phyloP scores from a whole-genome alignment of 306 rosid species.

The Comarum palustre region DNA sequence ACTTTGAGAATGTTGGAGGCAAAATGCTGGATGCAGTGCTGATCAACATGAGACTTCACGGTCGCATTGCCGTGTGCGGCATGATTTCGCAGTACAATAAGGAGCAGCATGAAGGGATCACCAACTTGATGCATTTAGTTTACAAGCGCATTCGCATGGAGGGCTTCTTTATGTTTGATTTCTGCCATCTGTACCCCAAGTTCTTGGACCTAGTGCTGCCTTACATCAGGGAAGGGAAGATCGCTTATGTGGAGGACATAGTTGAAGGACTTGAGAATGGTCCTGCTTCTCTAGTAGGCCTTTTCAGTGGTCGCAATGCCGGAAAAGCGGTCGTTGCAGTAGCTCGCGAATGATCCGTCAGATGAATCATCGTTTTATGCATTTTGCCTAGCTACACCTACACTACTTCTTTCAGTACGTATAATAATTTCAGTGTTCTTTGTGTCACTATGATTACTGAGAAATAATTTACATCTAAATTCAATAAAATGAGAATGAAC shows the following conservation, averaged over 20 bases:
- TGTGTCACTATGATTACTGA: too few species aligned
- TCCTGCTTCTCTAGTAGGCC: conserved; percentile 18
- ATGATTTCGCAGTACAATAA: conserved; percentile 21
- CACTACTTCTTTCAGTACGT: too few species aligned
- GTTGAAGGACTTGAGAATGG: conserved; percentile 20
- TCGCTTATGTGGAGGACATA: conserved; percentile 19
- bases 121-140: conserved; percentile 11
- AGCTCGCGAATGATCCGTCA: background rate
- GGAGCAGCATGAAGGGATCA: conserved; percentile 11
- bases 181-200: conserved; percentile 13
- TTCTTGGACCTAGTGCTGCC: conserved; percentile 20
- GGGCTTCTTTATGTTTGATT: conserved; percentile 13
- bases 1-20: conserved; percentile 22
- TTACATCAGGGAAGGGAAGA: conserved; percentile 11
- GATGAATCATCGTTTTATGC: background rate
- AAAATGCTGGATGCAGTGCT: conserved; percentile 20
- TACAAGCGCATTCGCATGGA: conserved; percentile 19
- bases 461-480: too few species aligned
- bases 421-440: too few species aligned
- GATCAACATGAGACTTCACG: conserved; percentile 17
- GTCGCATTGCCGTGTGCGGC: conserved; percentile 14
- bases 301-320: conserved; percentile 2
- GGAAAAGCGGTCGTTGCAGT: conserved; percentile 17
- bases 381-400: background rate
- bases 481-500: too few species aligned